These are phyloP conservation scores for Phytomonas sp. DNA, from an alignment of 208 protist genomes.

Conservation along the genomic window DNA sequence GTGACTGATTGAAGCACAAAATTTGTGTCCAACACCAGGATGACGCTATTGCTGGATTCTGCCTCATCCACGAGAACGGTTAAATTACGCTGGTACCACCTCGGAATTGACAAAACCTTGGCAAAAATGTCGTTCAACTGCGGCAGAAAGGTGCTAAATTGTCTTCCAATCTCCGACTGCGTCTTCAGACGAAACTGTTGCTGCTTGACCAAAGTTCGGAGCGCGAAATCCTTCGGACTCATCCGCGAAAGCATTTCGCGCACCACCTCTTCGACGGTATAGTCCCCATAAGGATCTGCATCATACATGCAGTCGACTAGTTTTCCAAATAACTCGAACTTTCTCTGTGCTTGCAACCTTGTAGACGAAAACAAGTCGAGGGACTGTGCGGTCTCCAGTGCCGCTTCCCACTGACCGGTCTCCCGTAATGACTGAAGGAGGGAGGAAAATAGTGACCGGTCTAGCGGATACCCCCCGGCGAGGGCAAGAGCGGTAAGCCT, in stretches of 20 bases:
- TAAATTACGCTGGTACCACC: conserved; percentile 42
- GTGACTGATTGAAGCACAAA: conserved; percentile 70
- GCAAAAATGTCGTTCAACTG: conserved; percentile 38
- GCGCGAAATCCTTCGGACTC: conserved; percentile 10
- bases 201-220: conserved; percentile 1
- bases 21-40: conserved; percentile 80
- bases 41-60: conserved; percentile 18
- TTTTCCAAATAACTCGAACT: conserved; percentile 24
- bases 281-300: conserved; percentile 40
- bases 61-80: conserved; percentile 26
- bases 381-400: conserved; percentile 34
- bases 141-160: conserved; percentile 29
- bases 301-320: conserved; percentile 68
- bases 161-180: conserved; percentile 37
- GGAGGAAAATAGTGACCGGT: conserved; percentile 37
- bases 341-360: conserved; percentile 18
- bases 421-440: conserved; percentile 42
- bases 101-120: conserved; percentile 31
- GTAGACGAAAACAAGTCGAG: conserved; percentile 50
- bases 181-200: conserved; percentile 46
- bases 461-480: conserved; percentile 43
- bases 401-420: conserved; percentile 35
- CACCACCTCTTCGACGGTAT: conserved; percentile 47
- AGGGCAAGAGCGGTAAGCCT: conserved; percentile 33
- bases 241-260: conserved; percentile 41